Evolutionary conservation across 192 early-diverging fungal species (phyloP).

Genomic region (Coemansia sp.): DNA sequence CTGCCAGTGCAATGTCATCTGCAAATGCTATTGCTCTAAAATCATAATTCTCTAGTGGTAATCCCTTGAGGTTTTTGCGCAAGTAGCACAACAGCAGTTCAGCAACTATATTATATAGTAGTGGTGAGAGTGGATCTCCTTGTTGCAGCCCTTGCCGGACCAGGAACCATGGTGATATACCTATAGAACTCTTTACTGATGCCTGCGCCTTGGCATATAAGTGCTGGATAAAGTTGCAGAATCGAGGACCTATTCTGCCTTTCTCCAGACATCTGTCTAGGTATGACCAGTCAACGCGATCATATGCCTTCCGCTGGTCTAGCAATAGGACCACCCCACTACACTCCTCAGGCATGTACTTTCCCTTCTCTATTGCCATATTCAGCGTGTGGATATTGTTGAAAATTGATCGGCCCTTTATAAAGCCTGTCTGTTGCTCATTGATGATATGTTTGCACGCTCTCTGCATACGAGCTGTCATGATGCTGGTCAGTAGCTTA

Average conservation of each 20-base stretch:
- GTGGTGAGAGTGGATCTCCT: slow-evolving; percentile 2
- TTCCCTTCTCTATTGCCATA: background rate
- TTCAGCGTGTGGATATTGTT: slow-evolving; percentile 7
- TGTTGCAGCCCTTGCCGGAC: slow-evolving; percentile 5
- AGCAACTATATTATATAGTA: slow-evolving; percentile 5
- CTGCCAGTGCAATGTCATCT: slow-evolving; percentile 8
- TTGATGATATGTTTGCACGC: background rate
- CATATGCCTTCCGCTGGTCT: slow-evolving; percentile 15
- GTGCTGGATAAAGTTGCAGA: background rate
- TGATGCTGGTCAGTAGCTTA: slow-evolving; percentile 4
- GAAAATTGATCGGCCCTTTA: background rate
- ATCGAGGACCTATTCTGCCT: slow-evolving; percentile 1
- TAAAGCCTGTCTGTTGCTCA: background rate
- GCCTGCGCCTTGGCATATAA: slow-evolving; percentile 2
- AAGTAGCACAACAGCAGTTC: slow-evolving; percentile 9
- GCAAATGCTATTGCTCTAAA: slow-evolving; percentile 9
- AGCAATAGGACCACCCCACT: slow-evolving; percentile 2
- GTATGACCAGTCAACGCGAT: slow-evolving; percentile 15
- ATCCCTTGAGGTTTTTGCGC: background rate
- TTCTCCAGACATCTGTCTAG: slow-evolving; percentile 3
- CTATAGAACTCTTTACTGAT: background rate
- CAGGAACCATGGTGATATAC: background rate
- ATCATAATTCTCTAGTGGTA: background rate
- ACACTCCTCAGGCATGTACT: background rate
- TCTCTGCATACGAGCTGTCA: slow-evolving; percentile 5